Evolutionary conservation across 257 asterid genomes (phyloP), one percentile per base, ranked within the genome.

Genomic region (Paraleonurus japonicus): DNA sequence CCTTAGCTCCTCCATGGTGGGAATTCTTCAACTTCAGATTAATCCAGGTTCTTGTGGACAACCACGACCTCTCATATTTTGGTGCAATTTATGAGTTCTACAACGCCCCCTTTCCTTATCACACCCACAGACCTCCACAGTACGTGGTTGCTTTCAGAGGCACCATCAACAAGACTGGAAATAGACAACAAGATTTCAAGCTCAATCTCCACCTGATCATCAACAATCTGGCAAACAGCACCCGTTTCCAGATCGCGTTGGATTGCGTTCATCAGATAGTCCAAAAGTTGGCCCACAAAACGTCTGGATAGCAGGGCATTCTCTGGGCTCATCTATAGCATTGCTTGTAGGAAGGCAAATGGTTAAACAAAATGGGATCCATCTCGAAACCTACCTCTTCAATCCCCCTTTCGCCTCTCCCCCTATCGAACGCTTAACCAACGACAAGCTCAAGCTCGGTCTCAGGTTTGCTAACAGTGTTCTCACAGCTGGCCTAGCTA

Each of bases 1-100:
- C 90, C 15, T 80, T 83, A 19, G 96, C 96, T 26, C 82, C 87
- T 0, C 87, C 90, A 0, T 92, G 98, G 98, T 92, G 96, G 96
- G 81, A 82, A 0, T 88, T 78, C 35, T 92, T 88, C 74, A 64
- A 81, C 27, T 89, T 92, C 82, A 78, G n/a, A 1, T 39, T 86
- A 6, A 16, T 27, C 81, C 85, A 84, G 9, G 55, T 75, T 0
- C 84, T 89, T 0, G 71, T 81, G 0, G 93, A 89, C 71, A 75
- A 70, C 16, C 88, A 85, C 11, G 96, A 92, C 33, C 61, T 58
- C 50, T 91, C 96, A 0, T 48, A 63, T 66, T 89, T 85, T 20
- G 92, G 97, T 0, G 90, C 90, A 26, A 58, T 92, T 13, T 89
- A 54, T 33, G 87, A 89, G 76, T 74, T 67, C 71, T 70, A 62